These are phyloP conservation scores for Neostapfia colusana DNA, from an alignment of 176 grass and related monocot species.

Conservation along the genomic window DNA sequence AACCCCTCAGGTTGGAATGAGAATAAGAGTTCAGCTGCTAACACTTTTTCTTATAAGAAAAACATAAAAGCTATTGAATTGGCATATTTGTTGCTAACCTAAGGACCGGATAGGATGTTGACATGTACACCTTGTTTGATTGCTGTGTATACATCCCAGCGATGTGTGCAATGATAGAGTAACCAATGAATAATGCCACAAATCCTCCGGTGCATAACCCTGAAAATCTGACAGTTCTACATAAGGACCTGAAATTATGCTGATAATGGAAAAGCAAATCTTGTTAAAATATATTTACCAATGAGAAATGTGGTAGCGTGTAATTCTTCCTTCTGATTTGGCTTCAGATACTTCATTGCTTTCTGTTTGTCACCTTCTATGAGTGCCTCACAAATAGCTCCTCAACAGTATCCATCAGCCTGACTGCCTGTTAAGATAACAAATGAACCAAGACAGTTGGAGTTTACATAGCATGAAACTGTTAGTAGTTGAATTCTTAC, in stretches of 20 bases:
- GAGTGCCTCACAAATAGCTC: constrained; percentile 86
- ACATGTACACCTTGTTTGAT: constrained; percentile 89
- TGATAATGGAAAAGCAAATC: constrained; percentile 18
- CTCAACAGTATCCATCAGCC: constrained; percentile 83
- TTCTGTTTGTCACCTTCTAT: constrained; percentile 72
- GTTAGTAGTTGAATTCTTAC: too few species aligned
- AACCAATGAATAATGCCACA: constrained; percentile 74
- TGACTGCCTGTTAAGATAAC: constrained; percentile 63
- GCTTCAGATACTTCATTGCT: constrained; percentile 95
- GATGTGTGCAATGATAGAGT: constrained; percentile 85
- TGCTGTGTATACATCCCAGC: constrained; percentile 86
- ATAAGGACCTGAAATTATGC: constrained; percentile 30
- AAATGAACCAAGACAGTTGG: constrained; percentile 14
- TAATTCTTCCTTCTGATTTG: constrained; percentile 77
- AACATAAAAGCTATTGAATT: constrained; percentile 25
- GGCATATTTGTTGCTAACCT: constrained; percentile 53
- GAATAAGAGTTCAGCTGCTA: too few species aligned
- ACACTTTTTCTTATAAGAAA: constrained; percentile 7
- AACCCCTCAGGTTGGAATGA: too few species aligned
- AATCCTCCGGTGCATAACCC: constrained; percentile 81
- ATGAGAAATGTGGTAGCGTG: constrained; percentile 91
- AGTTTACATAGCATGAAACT: constrained; percentile 13
- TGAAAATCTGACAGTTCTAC: constrained; percentile 41
- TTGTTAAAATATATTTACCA: constrained; percentile 42
- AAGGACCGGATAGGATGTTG: constrained; percentile 90